These are phyloP conservation scores for Magnolia sinica DNA, from an alignment of 164 flowering plant species.

Conservation along the genomic window DNA sequence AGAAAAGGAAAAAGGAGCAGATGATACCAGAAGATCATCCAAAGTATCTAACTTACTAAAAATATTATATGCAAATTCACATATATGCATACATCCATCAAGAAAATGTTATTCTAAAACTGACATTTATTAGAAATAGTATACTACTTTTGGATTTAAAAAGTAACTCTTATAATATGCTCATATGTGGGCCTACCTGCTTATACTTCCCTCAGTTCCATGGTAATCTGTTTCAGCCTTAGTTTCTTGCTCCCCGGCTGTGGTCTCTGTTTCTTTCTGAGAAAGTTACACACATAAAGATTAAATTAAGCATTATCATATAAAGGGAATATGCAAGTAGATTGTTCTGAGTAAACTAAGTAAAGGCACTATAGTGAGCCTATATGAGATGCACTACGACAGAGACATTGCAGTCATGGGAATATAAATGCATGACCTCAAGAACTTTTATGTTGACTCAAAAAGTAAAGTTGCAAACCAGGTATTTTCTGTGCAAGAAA, in stretches of 20 bases:
- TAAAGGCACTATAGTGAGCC: background rate
- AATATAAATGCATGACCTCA: background rate
- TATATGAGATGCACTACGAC: background rate
- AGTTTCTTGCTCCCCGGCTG: constrained; percentile 26
- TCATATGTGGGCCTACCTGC: constrained; percentile 41
- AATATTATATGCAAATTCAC: background rate
- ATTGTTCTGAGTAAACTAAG: background rate
- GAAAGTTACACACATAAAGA: background rate
- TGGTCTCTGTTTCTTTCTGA: constrained; percentile 60
- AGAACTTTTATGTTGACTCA: background rate
- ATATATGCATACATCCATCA: background rate
- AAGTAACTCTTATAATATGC: background rate
- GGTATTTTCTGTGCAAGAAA: too few species aligned
- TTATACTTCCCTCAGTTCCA: constrained; percentile 30
- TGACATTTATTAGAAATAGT: background rate
- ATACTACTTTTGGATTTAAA: background rate
- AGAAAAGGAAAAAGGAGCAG: background rate
- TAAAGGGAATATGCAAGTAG: background rate
- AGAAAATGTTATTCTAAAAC: background rate
- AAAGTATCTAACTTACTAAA: background rate
- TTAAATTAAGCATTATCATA: background rate
- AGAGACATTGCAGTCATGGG: background rate
- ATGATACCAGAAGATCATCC: background rate
- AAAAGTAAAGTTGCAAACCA: background rate
- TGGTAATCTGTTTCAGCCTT: constrained; percentile 21